phyloP scores from a whole-genome alignment of 768 basidiomycete species.

The Lactifluus rugatus region DNA sequence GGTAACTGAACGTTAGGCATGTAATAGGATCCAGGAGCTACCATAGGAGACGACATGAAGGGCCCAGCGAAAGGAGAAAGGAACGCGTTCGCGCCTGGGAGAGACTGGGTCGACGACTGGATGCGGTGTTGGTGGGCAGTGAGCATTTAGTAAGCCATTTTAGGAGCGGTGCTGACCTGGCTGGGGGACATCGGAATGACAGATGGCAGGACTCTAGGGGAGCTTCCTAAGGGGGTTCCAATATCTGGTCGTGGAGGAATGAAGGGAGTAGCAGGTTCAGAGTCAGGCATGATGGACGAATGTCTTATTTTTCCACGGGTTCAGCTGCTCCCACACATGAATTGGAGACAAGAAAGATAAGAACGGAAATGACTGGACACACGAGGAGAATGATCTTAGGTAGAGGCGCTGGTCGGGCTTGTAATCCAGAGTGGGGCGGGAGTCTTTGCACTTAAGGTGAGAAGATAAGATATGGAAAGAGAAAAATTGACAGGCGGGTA shows the following conservation, averaged over 20 bases:
- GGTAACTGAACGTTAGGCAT: constrained; percentile 26
- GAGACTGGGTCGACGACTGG: constrained; percentile 19
- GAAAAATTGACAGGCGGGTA: background rate
- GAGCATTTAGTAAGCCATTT: background rate
- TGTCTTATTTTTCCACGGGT: constrained; percentile 12
- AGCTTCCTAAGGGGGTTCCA: constrained; percentile 14
- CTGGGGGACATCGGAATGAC: constrained; percentile 24
- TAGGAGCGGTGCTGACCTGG: constrained; percentile 2
- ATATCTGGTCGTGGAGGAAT: constrained; percentile 26
- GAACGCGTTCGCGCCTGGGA: constrained; percentile 5
- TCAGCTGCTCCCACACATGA: constrained; percentile 6
- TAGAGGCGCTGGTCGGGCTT: background rate
- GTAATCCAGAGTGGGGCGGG: background rate
- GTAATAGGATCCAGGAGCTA: constrained; percentile 26
- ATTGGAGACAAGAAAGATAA: background rate
- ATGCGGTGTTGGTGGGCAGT: constrained; percentile 1
- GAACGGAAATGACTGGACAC: constrained; percentile 4
- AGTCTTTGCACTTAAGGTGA: background rate
- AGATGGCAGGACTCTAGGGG: constrained; percentile 20
- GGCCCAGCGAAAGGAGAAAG: constrained; percentile 17
- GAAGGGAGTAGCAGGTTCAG: constrained; percentile 23
- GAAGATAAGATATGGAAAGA: constrained; percentile 3
- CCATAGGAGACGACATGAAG: constrained; percentile 12
- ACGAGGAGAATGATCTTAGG: background rate
- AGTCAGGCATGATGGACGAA: constrained; percentile 13